A percentile compares a stretch with the other conserved stretches of the same genome.
Conservation (phyloP, 768 basidiomycete genomes). For the Hypholoma fasciculare region DNA sequence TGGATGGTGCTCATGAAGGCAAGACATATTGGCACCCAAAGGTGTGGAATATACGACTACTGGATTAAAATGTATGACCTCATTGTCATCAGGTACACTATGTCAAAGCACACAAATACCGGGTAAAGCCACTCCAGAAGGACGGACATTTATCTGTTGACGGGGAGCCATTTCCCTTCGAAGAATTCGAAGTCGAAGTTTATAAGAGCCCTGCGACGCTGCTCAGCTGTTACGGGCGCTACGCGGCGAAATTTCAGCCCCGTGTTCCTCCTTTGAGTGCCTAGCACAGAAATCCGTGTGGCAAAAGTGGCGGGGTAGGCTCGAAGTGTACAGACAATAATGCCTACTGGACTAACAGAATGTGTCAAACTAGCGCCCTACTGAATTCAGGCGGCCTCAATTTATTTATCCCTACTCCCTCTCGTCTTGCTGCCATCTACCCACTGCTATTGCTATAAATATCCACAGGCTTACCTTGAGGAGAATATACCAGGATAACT, state of each 20-base stretch:
- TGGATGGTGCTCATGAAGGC: slow-evolving; percentile 66
- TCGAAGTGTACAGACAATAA: neutral
- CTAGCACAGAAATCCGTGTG: neutral
- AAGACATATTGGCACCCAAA: slow-evolving; percentile 59
- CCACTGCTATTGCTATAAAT: too few species aligned
- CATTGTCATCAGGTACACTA: slow-evolving; percentile 54
- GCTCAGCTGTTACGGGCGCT: slow-evolving; percentile 62
- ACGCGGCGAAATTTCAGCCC: slow-evolving; percentile 53
- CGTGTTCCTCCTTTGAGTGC: slow-evolving; percentile 9
- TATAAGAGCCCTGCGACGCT: slow-evolving; percentile 66
- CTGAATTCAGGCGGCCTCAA: too few species aligned
- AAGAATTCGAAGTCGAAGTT: slow-evolving; percentile 77
- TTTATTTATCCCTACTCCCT: too few species aligned
- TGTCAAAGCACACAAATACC: slow-evolving; percentile 72
- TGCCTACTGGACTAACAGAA: too few species aligned
- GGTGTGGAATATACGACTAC: slow-evolving; percentile 35
- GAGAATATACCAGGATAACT: too few species aligned
- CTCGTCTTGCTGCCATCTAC: too few species aligned
- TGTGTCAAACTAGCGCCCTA: too few species aligned
- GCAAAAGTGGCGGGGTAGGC: neutral
- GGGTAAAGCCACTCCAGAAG: slow-evolving; percentile 57
- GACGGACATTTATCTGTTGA: slow-evolving; percentile 70
- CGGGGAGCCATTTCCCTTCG: slow-evolving; percentile 75
- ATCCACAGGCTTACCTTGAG: too few species aligned
- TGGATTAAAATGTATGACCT: too few species aligned